phyloP scores from a whole-genome alignment of 2,329 filamentous ascomycete species.

The Acarospora socialis region DNA sequence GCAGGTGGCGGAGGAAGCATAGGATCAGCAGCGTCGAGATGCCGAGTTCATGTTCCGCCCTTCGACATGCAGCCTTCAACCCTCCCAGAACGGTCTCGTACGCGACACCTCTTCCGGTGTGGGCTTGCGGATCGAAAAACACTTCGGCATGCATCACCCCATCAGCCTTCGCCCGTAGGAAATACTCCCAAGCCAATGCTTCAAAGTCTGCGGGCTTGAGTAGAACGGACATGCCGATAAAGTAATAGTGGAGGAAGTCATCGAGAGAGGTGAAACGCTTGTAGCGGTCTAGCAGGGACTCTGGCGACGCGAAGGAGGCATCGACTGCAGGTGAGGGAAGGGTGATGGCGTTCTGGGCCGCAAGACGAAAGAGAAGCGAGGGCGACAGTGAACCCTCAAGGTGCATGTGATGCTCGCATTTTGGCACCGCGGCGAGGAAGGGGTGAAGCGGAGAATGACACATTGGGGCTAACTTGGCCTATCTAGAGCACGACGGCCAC shows the following conservation, averaged over 20 bases:
- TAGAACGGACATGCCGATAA: constrained; percentile 59
- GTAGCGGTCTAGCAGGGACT: constrained; percentile 49
- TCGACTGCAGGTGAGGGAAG: constrained; percentile 43
- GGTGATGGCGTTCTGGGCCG: constrained; percentile 48
- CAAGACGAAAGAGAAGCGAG: constrained; percentile 53
- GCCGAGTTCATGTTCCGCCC: constrained; percentile 48
- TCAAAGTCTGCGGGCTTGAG: constrained; percentile 54
- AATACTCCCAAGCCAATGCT: constrained; percentile 57
- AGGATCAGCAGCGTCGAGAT: constrained; percentile 53
- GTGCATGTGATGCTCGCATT: constrained; percentile 73
- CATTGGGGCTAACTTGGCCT: too few relatives aligned
- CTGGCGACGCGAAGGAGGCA: constrained; percentile 46
- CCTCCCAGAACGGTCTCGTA: constrained; percentile 52
- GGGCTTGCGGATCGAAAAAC: constrained; percentile 71
- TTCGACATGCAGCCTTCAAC: constrained; percentile 43
- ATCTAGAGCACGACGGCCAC: too few relatives aligned
- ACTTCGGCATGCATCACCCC: constrained; percentile 60
- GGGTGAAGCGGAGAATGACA: constrained; percentile 41
- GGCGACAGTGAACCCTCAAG: constrained; percentile 63
- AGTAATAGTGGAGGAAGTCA: constrained; percentile 69
- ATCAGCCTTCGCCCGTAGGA: constrained; percentile 47
- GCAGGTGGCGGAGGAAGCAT: constrained; percentile 58
- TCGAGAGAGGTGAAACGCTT: constrained; percentile 54
- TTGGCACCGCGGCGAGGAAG: constrained; percentile 53
- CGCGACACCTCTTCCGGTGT: constrained; percentile 47